Evolutionary conservation across 176 grass and related monocot genomes (phyloP).

Genomic region (Cocos nucifera): DNA sequence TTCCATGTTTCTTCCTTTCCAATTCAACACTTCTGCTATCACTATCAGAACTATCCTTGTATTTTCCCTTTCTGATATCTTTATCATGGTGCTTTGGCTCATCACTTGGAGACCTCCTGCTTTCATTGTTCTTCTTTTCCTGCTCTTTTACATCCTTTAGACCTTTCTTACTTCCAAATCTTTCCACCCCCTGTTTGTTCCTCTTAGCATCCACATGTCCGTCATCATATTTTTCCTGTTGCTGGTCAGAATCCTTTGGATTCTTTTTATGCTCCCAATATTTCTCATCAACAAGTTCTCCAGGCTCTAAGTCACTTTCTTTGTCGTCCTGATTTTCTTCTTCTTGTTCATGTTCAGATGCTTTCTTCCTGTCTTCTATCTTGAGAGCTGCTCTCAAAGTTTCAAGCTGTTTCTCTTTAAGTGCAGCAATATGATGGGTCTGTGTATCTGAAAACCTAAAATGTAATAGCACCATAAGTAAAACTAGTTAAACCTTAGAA

Average conservation of each 20-base stretch:
- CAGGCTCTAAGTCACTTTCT: conserved; percentile 82
- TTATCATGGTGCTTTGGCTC: conserved; percentile 4
- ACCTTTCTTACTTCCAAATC: not conserved
- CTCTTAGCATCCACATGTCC: not conserved
- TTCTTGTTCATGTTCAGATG: conserved; percentile 20
- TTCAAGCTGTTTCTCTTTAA: conserved; percentile 89
- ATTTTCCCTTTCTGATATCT: conserved; percentile 34
- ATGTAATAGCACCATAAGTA: not conserved
- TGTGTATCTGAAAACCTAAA: conserved; percentile 67
- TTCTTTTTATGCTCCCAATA: conserved; percentile 26
- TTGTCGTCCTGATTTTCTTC: conserved; percentile 27
- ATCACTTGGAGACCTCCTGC: not conserved
- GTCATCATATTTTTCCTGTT: conserved; percentile 7
- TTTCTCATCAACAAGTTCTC: conserved; percentile 73
- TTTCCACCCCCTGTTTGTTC: conserved; percentile 5
- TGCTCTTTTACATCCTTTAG: conserved; percentile 26
- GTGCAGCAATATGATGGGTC: conserved; percentile 75
- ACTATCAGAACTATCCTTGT: conserved; percentile 26
- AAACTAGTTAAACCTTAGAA: not conserved
- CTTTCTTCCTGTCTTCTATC: conserved; percentile 14
- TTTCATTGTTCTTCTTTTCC: conserved; percentile 28
- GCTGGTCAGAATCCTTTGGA: not conserved
- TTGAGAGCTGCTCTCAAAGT: conserved; percentile 61
- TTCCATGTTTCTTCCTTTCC: conserved; percentile 10
- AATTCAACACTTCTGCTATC: conserved; percentile 2